Evolutionary conservation across 2,329 filamentous ascomycete species (phyloP), one percentile per base, ranked within the genome.

Genomic region (Zymoseptoria passerinii): DNA sequence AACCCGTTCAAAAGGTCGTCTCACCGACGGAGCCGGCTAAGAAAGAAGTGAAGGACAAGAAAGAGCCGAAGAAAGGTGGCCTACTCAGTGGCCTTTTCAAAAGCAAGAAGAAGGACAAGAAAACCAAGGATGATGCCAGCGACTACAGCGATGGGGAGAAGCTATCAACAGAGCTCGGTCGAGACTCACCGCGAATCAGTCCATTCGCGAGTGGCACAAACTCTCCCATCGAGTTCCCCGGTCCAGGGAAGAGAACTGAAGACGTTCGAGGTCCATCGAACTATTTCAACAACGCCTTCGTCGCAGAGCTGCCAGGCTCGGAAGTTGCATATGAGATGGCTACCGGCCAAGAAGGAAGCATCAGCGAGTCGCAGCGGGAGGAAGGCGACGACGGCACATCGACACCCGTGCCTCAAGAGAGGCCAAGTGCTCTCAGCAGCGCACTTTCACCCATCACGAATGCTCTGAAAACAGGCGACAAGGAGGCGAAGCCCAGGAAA

Each of bases 41-140:
- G 53, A 87, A 89, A 65, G 88, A 88, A 74, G 89, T 85, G 71
- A 86, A 66, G 52, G 88, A 90, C 72, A 87, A 94, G 54, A 87
- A 84, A 72, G 91, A 81, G 65, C 79, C 81, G 61, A 87, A 87
- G 76, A 87, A 90, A 70, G 77, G 82, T 4, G 84, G 85, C 53
- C 88, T 88, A 83, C 81, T 90, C 52, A 87, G 85, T 67, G 86
- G 85, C 4, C 74, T 86, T 6, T 86, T 86, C 75, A 86, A 86
- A 66, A 78, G 83, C 73, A 86, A 85, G 66, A 78, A 83, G 59
- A 86, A 85, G 67, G 83, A 85, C 59, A 85, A 83, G 73, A 84
- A 83, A 65, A 68, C 68, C 55, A 82, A 80, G 66, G 80, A 82
- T 44, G 78, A 60, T 50, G 59, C 62, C 50, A 53, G 51, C 20